phyloP scores from a whole-genome alignment of 257 asterid species.

The Solanum sparsipilum region DNA sequence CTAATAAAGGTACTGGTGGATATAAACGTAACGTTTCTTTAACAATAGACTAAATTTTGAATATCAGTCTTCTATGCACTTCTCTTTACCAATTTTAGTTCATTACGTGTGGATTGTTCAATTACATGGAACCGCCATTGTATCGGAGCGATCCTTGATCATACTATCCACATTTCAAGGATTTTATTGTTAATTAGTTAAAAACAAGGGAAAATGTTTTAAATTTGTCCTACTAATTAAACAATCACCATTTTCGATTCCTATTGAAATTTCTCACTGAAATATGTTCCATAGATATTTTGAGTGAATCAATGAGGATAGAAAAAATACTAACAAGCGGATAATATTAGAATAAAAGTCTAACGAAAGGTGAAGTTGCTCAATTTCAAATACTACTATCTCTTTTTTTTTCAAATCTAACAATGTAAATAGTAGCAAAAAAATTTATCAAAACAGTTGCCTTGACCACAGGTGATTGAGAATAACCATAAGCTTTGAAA shows the following conservation, averaged over 20 bases:
- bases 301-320: too few species aligned
- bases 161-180: constrained; percentile 20
- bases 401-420: too few species aligned
- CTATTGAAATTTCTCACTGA: too few species aligned
- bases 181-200: neutral
- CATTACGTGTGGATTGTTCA: constrained; percentile 23
- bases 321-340: too few species aligned
- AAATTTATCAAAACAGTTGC: neutral
- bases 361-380: too few species aligned
- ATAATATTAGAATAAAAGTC: too few species aligned
- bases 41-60: constrained; percentile 16
- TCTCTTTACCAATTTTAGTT: constrained; percentile 22
- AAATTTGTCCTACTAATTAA: too few species aligned
- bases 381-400: too few species aligned
- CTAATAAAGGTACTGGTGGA: constrained; percentile 34
- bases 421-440: too few species aligned
- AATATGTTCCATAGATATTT: too few species aligned
- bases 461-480: neutral
- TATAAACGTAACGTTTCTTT: constrained; percentile 18
- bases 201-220: neutral
- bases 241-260: too few species aligned
- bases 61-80: constrained; percentile 48
- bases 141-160: constrained; percentile 46
- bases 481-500: neutral
- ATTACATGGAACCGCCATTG: constrained; percentile 28